Evolutionary conservation across 2,329 filamentous ascomycete species (phyloP), one percentile per base, ranked within the genome.

Genomic region (Aspergillus sergii): DNA sequence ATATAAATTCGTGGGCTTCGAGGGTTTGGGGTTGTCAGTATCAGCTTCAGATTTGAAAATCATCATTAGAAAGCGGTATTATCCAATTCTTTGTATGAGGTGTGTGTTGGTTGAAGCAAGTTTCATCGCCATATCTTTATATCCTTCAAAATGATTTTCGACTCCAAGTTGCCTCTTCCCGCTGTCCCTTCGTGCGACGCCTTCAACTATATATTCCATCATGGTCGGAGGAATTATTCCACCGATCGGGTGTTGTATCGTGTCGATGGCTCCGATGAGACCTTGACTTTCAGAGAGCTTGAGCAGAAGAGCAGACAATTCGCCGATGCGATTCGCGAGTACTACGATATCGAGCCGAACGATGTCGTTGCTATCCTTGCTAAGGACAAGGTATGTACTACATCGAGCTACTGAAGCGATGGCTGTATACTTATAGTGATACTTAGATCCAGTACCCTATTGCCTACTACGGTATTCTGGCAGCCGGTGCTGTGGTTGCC

Each of bases 391-490:
- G 51, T 54, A 36, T 36, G 32, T n/a, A 12, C 3, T 23, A 8
- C 10, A 21, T 9, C 11, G 10, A 21, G 28, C 3, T 14, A 11
- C 19, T 21, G 14, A 5, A 3, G 6, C 9, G 6, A n/a, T 28
- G 10, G 3, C 21, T 45, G 39, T 28, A 16, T 28, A 30, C 46
- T 50, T 2, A 55, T 28, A 28, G 19, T 10, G 14, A 45, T 14
- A 12, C n/a, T 6, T 23, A 72, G 67, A 69, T 72, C 32, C 57
- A 69, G 48, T 72, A 72, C 54, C 71, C 71, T 2, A 66, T 72
- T 36, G 68, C 66, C 28, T 71, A 68, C 64, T 69, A 65, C 36
- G 69, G 67, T 12, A 62, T 60, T 6, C 53, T 72, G 9, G 71
- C 71, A 30, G 64, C 69, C n/a, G 71, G 71, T 16, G 71, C 68